Conservation (phyloP, 2,329 filamentous ascomycete genomes). For the Chaetomiaceae sp. region DNA sequence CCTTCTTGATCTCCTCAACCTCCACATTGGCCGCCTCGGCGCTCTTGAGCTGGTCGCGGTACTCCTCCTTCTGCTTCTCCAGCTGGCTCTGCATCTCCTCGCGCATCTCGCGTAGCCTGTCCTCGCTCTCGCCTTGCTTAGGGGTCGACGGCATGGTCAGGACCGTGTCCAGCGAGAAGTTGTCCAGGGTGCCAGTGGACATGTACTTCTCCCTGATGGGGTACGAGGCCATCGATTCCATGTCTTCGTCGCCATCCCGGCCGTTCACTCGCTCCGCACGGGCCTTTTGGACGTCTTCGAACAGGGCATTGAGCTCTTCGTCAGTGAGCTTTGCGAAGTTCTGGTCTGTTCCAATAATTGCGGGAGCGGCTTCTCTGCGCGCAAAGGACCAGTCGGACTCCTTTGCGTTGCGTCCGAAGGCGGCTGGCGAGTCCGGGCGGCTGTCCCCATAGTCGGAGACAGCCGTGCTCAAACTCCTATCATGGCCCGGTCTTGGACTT, state of each 20-base stretch:
- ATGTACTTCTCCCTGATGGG: conserved; percentile 90
- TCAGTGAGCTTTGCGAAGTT: conserved; percentile 87
- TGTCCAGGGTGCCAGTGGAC: conserved; percentile 90
- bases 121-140: conserved; percentile 69
- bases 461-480: conserved; percentile 73
- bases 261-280: conserved; percentile 68
- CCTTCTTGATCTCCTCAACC: conserved; percentile 75
- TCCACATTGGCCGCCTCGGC: conserved; percentile 73
- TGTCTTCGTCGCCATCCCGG: conserved; percentile 81
- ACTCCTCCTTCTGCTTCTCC: conserved; percentile 80
- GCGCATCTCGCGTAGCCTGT: conserved; percentile 66
- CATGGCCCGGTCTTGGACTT: conserved; percentile 58
- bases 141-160: conserved; percentile 94
- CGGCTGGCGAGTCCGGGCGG: conserved; percentile 73
- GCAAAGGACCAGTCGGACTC: conserved; percentile 96
- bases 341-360: conserved; percentile 84
- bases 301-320: conserved; percentile 87
- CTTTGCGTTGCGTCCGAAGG: conserved; percentile 58
- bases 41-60: conserved; percentile 68
- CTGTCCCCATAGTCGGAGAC: conserved; percentile 76
- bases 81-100: conserved; percentile 82
- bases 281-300: conserved; percentile 88
- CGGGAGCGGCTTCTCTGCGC: conserved; percentile 84
- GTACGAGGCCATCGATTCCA: conserved; percentile 84
- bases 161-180: conserved; percentile 90